phyloP scores from a whole-genome alignment of 75 land plant species.

The Chamaecyparis obtusa region DNA sequence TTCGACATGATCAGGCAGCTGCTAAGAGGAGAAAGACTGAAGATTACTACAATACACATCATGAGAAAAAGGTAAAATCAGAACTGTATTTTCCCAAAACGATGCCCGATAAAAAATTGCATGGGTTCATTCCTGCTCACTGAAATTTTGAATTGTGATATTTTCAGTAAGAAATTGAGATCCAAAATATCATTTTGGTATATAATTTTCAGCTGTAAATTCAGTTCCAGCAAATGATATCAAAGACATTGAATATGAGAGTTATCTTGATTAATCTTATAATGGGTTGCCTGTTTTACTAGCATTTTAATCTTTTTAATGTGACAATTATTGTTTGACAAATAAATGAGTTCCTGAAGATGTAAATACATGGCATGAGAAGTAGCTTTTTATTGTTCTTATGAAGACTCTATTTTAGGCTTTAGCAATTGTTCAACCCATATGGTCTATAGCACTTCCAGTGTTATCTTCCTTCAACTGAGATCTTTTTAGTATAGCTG shows the following conservation, averaged over 20 bases:
- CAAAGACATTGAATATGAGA: not conserved
- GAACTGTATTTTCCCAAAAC: not conserved
- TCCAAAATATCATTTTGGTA: not conserved
- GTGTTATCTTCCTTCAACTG: not conserved
- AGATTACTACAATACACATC: not conserved
- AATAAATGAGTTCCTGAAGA: not conserved
- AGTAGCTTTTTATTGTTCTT: not conserved
- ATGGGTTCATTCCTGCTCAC: not conserved
- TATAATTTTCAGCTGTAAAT: not conserved
- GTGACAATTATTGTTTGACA: not conserved
- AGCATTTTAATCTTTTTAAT: not conserved
- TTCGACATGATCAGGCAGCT: not conserved
- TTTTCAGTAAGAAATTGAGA: not conserved
- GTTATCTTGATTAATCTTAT: not conserved
- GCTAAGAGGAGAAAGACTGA: slow-evolving; percentile 9
- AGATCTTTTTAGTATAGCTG: not conserved
- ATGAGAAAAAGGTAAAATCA: slow-evolving; percentile 7
- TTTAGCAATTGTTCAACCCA: not conserved
- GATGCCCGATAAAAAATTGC: not conserved
- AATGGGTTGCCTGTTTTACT: not conserved
- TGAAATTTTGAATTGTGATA: not conserved
- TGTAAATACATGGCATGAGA: not conserved
- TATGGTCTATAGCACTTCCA: not conserved
- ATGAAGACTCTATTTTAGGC: not conserved
- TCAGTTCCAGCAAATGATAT: not conserved